These are phyloP conservation scores for Suhomyces terraborum DNA, from an alignment of 1,139 yeast species.

Conservation along the genomic window DNA sequence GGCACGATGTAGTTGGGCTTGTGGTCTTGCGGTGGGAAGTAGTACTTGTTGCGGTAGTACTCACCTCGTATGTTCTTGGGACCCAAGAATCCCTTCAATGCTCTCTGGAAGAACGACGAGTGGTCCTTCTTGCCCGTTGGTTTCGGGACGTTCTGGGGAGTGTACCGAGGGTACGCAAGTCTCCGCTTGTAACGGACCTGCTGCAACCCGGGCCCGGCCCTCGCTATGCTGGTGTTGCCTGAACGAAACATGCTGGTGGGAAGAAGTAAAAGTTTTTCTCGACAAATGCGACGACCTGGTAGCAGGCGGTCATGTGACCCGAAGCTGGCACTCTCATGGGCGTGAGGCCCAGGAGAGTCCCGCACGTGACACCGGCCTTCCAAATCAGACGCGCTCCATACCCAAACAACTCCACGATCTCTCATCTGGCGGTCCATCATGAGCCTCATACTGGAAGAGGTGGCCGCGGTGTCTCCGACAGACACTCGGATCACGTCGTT, in stretches of 20 bases:
- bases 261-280: constrained; percentile 11
- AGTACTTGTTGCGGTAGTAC: constrained; percentile 74
- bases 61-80: constrained; percentile 85
- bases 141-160: constrained; percentile 24
- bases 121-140: constrained; percentile 30
- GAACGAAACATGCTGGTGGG: constrained; percentile 13
- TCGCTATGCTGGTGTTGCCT: constrained; percentile 8
- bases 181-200: constrained; percentile 19
- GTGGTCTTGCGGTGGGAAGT: constrained; percentile 70
- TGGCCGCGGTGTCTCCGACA: background rate
- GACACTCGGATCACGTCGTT: background rate
- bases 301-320: background rate
- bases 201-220: constrained; percentile 14
- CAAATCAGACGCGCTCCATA: constrained; percentile 8
- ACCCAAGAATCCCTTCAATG: constrained; percentile 66
- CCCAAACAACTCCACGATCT: constrained; percentile 4
- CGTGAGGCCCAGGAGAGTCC: too few relatives aligned
- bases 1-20: constrained; percentile 75
- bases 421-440: constrained; percentile 1
- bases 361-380: background rate
- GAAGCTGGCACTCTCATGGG: background rate
- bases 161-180: constrained; percentile 27
- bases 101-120: constrained; percentile 31
- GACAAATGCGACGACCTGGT: background rate
- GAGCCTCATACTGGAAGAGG: constrained; percentile 8